Percentiles rank a stretch among this genome's conserved stretches.
Conservation (phyloP, 164 flowering plant species). For the Macadamia integrifolia region DNA sequence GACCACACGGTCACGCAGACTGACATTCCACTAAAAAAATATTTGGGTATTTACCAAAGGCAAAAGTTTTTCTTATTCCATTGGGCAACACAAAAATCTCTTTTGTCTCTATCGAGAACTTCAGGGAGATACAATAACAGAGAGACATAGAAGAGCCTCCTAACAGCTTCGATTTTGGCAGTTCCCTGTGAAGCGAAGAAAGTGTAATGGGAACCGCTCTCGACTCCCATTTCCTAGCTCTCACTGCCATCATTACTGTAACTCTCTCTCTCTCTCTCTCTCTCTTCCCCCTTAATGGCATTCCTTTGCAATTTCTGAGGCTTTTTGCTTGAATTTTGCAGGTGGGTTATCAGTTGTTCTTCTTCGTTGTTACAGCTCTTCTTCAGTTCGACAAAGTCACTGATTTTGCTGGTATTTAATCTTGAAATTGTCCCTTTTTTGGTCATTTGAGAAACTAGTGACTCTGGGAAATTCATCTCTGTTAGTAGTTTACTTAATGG, state of each 20-base stretch:
- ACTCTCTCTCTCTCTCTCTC: conserved; percentile 3
- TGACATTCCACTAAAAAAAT: too few relatives aligned
- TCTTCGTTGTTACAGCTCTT: conserved; percentile 82
- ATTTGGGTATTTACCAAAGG: too few relatives aligned
- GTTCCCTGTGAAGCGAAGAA: background rate
- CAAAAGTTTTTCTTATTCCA: too few relatives aligned
- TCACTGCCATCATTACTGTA: conserved; percentile 62
- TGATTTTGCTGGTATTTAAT: conserved; percentile 74
- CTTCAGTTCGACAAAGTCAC: conserved; percentile 87
- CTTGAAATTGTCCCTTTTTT: background rate
- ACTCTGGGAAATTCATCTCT: too few relatives aligned
- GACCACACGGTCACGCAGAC: too few relatives aligned
- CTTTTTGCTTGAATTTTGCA: conserved; percentile 14
- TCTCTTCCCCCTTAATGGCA: background rate
- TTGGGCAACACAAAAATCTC: too few relatives aligned
- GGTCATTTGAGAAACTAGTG: too few relatives aligned
- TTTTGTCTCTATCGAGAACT: too few relatives aligned
- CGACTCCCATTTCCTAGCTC: conserved; percentile 83
- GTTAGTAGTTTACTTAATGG: too few relatives aligned
- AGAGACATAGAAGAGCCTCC: background rate
- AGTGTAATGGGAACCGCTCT: conserved; percentile 61
- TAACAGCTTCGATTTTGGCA: background rate
- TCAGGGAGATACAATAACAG: background rate
- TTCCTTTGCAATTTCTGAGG: background rate
- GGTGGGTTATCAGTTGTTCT: conserved; percentile 75